Evolutionary conservation across 352 stramenopile genomes (phyloP), one percentile per base, ranked within the genome.

Genomic region (Phytophthora boehmeriae): DNA sequence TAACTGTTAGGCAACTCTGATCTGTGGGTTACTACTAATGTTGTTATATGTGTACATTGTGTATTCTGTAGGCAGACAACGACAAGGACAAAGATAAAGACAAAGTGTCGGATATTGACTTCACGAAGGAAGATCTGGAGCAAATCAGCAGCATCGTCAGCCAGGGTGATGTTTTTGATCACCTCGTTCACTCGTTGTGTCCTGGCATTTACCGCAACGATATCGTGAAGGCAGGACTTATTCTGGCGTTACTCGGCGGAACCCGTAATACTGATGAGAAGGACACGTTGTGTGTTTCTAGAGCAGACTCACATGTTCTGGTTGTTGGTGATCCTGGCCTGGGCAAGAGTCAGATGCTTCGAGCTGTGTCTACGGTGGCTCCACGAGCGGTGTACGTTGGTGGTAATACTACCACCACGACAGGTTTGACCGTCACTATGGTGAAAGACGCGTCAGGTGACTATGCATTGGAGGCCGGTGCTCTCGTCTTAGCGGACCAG

Each of bases 191-290:
- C 53, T 98, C 93, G 10, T 64, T 99, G 5, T 99, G 95, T 67
- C 97, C 97, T 13, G 80, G 80, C 11, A 99, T 99, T 56, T 98
- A 98, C 74, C 96, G 97, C 38, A 97, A 99, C 66, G 95, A 99
- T 63, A 69, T 98, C 43, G 96, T 99, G n/a, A 99, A 99, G 76
- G 86, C 86, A 8, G 97, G 97, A 0, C 83, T 99, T 10, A 69
- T 99, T n/a, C 77, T 99, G 4, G 93, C 86, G 39, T 76, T 99
- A 5, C 86, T 99, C 23, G 97, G 97, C 17, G 97, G 97, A 5
- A 98, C 97, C n/a, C 63, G 73, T 1, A 80, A 81, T 25, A 72
- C 77, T 4, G 76, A 89, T 42, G 78, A 86, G 39, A 85, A 88
- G 47, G 74, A 83, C 19, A 58, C 60, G 19, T 58, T 75, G n/a